Percentiles rank a stretch among this genome's conserved stretches.
These are phyloP conservation scores for Leucocoprinus sp. DNA, from an alignment of 768 basidiomycete species.

Conservation along the genomic window DNA sequence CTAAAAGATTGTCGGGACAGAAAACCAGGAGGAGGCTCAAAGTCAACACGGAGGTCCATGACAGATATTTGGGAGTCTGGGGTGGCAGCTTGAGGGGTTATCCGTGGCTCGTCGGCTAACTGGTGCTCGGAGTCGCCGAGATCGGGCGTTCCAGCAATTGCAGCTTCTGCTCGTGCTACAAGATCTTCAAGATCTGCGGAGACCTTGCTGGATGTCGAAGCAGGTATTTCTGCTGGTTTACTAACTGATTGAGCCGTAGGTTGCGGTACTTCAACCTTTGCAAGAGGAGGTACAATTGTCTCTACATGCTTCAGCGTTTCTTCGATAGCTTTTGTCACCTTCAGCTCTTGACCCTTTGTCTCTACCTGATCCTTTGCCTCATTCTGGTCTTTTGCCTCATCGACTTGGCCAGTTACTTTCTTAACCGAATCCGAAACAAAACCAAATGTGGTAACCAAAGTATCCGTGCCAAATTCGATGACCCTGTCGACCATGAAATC, in stretches of 20 bases:
- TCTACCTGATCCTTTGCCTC: conserved; percentile 25
- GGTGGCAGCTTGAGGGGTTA: conserved; percentile 19
- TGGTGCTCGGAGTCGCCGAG: not conserved
- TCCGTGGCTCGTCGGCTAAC: conserved; percentile 17
- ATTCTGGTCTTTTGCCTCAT: conserved; percentile 25
- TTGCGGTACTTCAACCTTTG: conserved; percentile 31
- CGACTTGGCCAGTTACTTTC: conserved; percentile 25
- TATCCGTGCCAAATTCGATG: conserved; percentile 43
- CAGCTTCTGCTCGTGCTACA: conserved; percentile 65
- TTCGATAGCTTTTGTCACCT: conserved; percentile 30
- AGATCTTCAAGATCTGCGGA: conserved; percentile 62
- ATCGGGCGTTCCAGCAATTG: conserved; percentile 40
- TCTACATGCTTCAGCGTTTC: conserved; percentile 35
- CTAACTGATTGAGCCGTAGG: conserved; percentile 23
- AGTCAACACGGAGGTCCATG: conserved; percentile 80
- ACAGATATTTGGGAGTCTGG: conserved; percentile 47
- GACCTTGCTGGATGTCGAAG: conserved; percentile 26
- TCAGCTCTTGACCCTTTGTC: conserved; percentile 32
- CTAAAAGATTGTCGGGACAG: conserved; percentile 51
- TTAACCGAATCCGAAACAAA: conserved; percentile 45
- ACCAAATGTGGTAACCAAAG: conserved; percentile 38
- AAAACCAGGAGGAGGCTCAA: conserved; percentile 90
- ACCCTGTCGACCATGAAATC: conserved; percentile 55
- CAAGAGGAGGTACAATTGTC: conserved; percentile 32
- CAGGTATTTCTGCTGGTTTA: conserved; percentile 32